Conservation (phyloP, 176 grass and related monocot genomes). For the Alopecurus myosuroides region DNA sequence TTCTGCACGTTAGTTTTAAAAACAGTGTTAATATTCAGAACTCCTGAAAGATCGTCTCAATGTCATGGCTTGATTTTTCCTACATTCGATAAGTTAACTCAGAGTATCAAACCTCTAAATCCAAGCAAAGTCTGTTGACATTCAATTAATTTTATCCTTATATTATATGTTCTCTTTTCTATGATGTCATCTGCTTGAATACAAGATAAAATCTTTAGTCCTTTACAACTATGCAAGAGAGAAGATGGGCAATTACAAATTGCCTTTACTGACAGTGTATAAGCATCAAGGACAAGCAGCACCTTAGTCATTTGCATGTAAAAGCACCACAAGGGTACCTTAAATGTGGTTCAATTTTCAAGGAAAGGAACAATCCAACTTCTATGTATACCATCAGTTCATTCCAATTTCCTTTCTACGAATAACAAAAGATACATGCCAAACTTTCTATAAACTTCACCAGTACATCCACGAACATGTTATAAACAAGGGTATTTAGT, state of each 20-base stretch:
- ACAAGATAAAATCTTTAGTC: slow-evolving; percentile 18
- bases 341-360: not conserved
- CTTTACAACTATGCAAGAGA: not conserved
- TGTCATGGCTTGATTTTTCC: not conserved
- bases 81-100: not conserved
- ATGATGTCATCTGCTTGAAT: not conserved
- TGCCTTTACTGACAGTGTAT: not conserved
- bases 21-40: not conserved
- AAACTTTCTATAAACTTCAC: not conserved
- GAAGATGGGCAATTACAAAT: not conserved
- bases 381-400: not conserved
- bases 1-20: slow-evolving; percentile 46
- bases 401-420: not conserved
- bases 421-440: not conserved
- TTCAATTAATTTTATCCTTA: not conserved
- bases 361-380: not conserved
- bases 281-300: not conserved
- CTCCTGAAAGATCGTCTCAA: not conserved
- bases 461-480: not conserved
- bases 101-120: slow-evolving; percentile 1
- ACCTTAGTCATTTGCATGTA: not conserved
- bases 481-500: not conserved
- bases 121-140: slow-evolving; percentile 1
- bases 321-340: not conserved
- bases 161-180: not conserved